Evolutionary conservation across 352 stramenopile species (phyloP), one percentile per base, ranked within the genome.

Genomic region (Pythium rishiriense): DNA sequence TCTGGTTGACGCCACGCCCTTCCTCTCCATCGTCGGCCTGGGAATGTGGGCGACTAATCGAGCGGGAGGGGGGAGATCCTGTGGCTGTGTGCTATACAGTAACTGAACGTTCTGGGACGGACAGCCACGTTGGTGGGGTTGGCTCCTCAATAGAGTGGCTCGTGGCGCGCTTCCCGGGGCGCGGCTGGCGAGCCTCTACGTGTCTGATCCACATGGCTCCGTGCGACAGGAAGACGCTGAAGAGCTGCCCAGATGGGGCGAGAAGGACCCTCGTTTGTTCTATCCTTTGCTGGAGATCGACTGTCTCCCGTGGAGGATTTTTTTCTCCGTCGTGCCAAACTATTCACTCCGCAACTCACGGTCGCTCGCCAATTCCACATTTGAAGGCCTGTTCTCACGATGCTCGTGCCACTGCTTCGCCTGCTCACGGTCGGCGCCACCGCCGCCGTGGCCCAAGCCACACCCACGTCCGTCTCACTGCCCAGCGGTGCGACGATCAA

Each of bases 401-500:
- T 43, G 31, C 35, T 54, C 17, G 26, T 53, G n/a, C 28, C 43
- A 21, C 25, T 54, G 17, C 28, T 43, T 17, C 37, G 43, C 25
- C 52, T 41, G 19, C 8, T 50, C 37, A 43, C 37, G 2, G 21
- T 35, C 12, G 37, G 37, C 37, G 37, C 37, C n/a, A n/a, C n/a
- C 37, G 37, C 37, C 1, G 37, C 37, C 9, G 37, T 43, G 37
- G 17, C 29, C 0, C 12, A 37, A 21, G 21, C 42, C 0, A 8
- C 26, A 35, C 33, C 37, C 4, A 48, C 25, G 19, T 25, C 53
- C 10, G 46, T 63, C 56, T 56, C 56, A 2, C 7, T 58, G 21
- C 9, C 19, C 46, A 10, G 28, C 35, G 14, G 50, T 29, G 41
- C 39, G 37, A 43, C 60, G 5, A 19, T 68, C 31, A 62, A 51